phyloP scores from a whole-genome alignment of 768 basidiomycete species.

The Mycena rosella region DNA sequence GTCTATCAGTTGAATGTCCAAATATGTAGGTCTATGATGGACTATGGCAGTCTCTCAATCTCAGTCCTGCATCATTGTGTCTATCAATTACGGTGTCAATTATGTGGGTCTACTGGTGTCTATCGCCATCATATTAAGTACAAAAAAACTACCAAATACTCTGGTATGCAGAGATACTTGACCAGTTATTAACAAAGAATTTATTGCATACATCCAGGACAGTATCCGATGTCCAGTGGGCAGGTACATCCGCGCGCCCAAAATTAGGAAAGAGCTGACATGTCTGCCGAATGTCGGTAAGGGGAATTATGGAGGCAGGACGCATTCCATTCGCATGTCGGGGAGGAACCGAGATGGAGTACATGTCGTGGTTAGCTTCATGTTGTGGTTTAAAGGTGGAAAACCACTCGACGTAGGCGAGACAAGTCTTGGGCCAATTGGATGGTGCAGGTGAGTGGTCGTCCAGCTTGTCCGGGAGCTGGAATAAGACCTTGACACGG shows the following conservation, averaged over 20 bases:
- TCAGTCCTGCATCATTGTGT: too few relatives aligned
- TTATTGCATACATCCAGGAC: too few relatives aligned
- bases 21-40: too few relatives aligned
- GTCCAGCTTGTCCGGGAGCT: background rate
- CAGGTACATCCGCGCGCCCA: constrained; percentile 7
- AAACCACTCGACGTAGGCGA: constrained; percentile 9
- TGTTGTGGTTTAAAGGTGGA: background rate
- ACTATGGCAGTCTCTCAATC: too few relatives aligned
- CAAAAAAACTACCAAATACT: too few relatives aligned
- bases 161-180: too few relatives aligned
- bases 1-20: too few relatives aligned
- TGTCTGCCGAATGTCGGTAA: constrained; percentile 45
- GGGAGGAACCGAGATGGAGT: constrained; percentile 20
- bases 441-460: constrained; percentile 1
- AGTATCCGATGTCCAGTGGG: background rate
- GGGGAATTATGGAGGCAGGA: constrained; percentile 43
- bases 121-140: too few relatives aligned
- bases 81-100: too few relatives aligned
- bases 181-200: too few relatives aligned
- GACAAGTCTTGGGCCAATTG: constrained; percentile 34
- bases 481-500: constrained; percentile 11
- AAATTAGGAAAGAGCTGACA: constrained; percentile 50
- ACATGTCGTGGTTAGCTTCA: constrained; percentile 35
- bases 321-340: background rate
- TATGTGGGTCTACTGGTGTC: too few relatives aligned